A percentile compares a stretch with the other conserved stretches of the same genome.
phyloP scores from a whole-genome alignment of 805 yeast genomes.

The Schwanniomyces yamadae region DNA sequence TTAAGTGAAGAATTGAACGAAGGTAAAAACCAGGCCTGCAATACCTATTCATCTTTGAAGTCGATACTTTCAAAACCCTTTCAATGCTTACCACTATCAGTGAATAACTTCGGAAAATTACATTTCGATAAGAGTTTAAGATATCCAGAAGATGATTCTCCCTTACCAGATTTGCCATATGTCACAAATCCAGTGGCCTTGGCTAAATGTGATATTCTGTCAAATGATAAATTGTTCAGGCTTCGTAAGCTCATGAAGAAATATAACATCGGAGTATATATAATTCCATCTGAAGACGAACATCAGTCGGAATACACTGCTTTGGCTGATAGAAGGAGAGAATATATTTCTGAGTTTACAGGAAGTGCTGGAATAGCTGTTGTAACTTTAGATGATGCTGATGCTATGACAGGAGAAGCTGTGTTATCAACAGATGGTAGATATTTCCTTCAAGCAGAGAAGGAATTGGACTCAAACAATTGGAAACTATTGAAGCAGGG shows the following conservation, averaged over 20 bases:
- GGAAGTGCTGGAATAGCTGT: constrained; percentile 94
- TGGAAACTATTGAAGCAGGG: constrained; percentile 87
- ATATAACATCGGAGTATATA: constrained; percentile 67
- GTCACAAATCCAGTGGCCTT: constrained; percentile 8
- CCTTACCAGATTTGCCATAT: constrained; percentile 27
- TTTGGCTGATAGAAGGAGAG: constrained; percentile 76
- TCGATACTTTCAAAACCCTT: constrained; percentile 21
- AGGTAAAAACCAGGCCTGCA: constrained; percentile 11
- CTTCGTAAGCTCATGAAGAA: constrained; percentile 66
- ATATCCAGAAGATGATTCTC: constrained; percentile 18
- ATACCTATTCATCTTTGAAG: constrained; percentile 16
- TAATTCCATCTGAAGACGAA: constrained; percentile 85
- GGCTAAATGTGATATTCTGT: constrained; percentile 34
- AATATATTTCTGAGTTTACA: constrained; percentile 81
- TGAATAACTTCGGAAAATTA: constrained; percentile 3
- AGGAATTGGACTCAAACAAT: constrained; percentile 66
- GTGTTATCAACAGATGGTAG: constrained; percentile 92
- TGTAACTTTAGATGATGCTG: constrained; percentile 53
- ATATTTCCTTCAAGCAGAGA: constrained; percentile 86
- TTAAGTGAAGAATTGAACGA: constrained; percentile 2
- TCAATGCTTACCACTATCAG: constrained; percentile 21
- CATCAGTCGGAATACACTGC: constrained; percentile 92
- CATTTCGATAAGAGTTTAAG: constrained; percentile 7
- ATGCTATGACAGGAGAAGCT: constrained; percentile 58
- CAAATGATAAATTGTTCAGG: constrained; percentile 56